A percentile compares a stretch with the other conserved stretches of the same genome.
Conservation (phyloP, 1,139 yeast genomes). For the Ashbya aceris region DNA sequence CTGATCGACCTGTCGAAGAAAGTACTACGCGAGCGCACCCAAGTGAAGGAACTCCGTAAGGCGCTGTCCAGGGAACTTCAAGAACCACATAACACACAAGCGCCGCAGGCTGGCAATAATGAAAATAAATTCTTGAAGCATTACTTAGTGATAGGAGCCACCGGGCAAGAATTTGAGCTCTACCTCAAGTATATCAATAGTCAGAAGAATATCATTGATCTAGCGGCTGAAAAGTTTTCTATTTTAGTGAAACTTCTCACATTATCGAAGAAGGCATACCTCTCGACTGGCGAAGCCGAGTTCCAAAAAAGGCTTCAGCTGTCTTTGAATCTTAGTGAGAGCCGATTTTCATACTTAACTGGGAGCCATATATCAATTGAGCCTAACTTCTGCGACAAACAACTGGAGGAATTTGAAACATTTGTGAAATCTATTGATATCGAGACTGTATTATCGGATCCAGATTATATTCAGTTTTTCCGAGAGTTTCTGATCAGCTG, state of each 20-base stretch:
- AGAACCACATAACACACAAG: constrained; percentile 25
- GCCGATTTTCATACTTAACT: constrained; percentile 19
- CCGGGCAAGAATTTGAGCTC: constrained; percentile 20
- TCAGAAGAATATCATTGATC: constrained; percentile 10
- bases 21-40: constrained; percentile 62
- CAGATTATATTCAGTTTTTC: constrained; percentile 10
- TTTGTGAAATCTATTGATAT: constrained; percentile 7
- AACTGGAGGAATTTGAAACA: constrained; percentile 24
- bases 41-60: constrained; percentile 63
- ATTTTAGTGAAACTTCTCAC: constrained; percentile 15
- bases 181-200: constrained; percentile 19
- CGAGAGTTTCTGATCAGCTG: constrained; percentile 11
- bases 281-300: constrained; percentile 16
- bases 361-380: constrained; percentile 4
- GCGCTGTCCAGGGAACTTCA: constrained; percentile 37
- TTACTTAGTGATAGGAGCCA: constrained; percentile 19
- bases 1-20: constrained; percentile 55
- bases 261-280: constrained; percentile 10
- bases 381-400: constrained; percentile 31
- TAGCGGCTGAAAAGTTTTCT: constrained; percentile 15
- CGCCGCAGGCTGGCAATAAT: constrained; percentile 16
- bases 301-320: constrained; percentile 30
- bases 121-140: constrained; percentile 12
- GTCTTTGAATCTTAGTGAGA: constrained; percentile 30
- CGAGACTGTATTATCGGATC: not conserved